Percentiles rank a stretch among this genome's conserved stretches.
phyloP scores from a whole-genome alignment of 352 stramenopile species.

The Phytophthora brassicae region DNA sequence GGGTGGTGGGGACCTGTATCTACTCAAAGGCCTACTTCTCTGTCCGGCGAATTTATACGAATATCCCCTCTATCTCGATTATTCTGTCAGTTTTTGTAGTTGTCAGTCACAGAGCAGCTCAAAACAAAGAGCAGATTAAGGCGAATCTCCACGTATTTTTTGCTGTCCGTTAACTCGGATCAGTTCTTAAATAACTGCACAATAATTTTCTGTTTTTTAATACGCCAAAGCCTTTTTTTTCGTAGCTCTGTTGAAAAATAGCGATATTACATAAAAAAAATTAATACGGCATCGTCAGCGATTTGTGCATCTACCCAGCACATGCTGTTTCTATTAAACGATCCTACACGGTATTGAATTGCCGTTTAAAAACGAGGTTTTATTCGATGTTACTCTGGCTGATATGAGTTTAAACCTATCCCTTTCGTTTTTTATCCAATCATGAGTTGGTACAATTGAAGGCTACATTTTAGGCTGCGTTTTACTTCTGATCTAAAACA shows the following conservation, averaged over 20 bases:
- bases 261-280: slow-evolving; percentile 1
- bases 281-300: background rate
- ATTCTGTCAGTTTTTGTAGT: no score
- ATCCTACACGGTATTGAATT: background rate
- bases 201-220: background rate
- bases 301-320: background rate
- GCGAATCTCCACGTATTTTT: no score
- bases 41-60: no score
- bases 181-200: background rate
- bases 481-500: background rate
- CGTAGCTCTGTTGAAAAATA: background rate
- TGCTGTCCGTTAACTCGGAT: background rate
- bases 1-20: no score
- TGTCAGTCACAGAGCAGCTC: no score
- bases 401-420: background rate
- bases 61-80: no score
- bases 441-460: background rate
- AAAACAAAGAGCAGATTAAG: no score
- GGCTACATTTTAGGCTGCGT: no score
- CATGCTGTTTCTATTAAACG: background rate
- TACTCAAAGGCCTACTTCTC: no score
- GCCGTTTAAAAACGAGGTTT: slow-evolving; percentile 1
- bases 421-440: background rate
- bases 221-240: slow-evolving; percentile 1
- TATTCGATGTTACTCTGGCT: no score